These are phyloP conservation scores for Cyclocybe cylindracea DNA, from an alignment of 768 basidiomycete species.

Conservation along the genomic window DNA sequence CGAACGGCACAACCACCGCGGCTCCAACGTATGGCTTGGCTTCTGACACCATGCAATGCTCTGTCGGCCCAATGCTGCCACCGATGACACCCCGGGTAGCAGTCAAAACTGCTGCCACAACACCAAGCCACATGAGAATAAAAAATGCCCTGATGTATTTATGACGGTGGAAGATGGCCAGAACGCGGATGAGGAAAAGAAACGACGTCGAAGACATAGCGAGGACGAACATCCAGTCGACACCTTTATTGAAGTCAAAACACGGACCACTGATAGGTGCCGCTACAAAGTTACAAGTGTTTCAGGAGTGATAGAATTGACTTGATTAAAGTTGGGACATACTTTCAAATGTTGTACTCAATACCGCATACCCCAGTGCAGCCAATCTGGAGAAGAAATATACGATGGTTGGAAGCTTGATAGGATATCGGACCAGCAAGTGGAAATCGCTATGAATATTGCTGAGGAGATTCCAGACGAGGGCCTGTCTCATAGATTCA, in stretches of 20 bases:
- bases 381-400: conserved; percentile 27
- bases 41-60: conserved; percentile 21
- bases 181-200: conserved; percentile 27
- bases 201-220: conserved; percentile 16
- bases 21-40: conserved; percentile 15
- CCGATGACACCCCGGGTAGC: conserved; percentile 20
- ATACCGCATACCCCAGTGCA: conserved; percentile 5
- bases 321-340: neutral
- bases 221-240: conserved; percentile 14
- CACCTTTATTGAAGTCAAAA: conserved; percentile 3
- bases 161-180: conserved; percentile 19
- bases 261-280: conserved; percentile 14
- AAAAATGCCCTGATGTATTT: conserved; percentile 18
- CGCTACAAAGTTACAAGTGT: conserved; percentile 3
- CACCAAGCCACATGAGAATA: conserved; percentile 27
- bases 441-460: conserved; percentile 22
- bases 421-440: conserved; percentile 15
- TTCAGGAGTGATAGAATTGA: neutral
- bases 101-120: conserved; percentile 22
- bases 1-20: conserved; percentile 16
- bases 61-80: conserved; percentile 14
- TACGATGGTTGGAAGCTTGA: conserved; percentile 17
- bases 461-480: conserved; percentile 28
- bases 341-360: conserved; percentile 7
- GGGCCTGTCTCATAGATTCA: conserved; percentile 8